These are phyloP conservation scores for Eragrostis curvula DNA, from an alignment of 176 grass and related monocot species.

Conservation along the genomic window DNA sequence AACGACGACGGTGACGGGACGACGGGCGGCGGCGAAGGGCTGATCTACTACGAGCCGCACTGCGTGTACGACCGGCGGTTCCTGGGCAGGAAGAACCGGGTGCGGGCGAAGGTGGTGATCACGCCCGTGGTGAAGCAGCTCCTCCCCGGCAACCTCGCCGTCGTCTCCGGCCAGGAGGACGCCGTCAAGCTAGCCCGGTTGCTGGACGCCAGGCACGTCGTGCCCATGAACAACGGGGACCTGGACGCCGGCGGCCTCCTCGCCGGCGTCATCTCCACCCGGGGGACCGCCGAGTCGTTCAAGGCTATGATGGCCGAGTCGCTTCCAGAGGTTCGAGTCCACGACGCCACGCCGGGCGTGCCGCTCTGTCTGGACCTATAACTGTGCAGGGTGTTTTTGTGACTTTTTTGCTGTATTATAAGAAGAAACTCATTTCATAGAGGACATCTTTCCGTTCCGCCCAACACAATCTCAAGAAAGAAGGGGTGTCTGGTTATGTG, in stretches of 20 bases:
- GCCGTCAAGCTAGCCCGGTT: constrained; percentile 70
- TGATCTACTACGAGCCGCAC: constrained; percentile 89
- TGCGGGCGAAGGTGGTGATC: constrained; percentile 71
- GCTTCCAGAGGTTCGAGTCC: constrained; percentile 56
- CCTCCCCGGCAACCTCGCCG: constrained; percentile 72
- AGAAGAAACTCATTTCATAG: too few relatives aligned
- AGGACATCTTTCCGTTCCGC: too few relatives aligned
- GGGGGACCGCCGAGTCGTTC: constrained; percentile 73
- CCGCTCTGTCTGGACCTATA: constrained; percentile 37
- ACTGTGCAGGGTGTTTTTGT: too few relatives aligned
- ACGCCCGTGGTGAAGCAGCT: constrained; percentile 87
- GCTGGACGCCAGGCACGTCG: constrained; percentile 70
- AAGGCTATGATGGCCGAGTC: constrained; percentile 65
- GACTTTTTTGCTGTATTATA: too few relatives aligned
- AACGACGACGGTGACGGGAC: too few relatives aligned
- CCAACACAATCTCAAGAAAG: too few relatives aligned
- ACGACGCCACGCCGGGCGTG: constrained; percentile 68
- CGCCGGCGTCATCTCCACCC: constrained; percentile 37
- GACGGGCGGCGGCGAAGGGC: not conserved
- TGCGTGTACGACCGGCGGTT: constrained; percentile 70
- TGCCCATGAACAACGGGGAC: constrained; percentile 92
- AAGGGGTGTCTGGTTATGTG: too few relatives aligned
- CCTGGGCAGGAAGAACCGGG: constrained; percentile 40
- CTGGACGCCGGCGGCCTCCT: constrained; percentile 69
- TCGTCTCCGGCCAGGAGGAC: constrained; percentile 94